Evolutionary conservation across 495 filamentous ascomycete species (phyloP), one percentile per base, ranked within the genome.

Genomic region (Penicillium cataractarum): DNA sequence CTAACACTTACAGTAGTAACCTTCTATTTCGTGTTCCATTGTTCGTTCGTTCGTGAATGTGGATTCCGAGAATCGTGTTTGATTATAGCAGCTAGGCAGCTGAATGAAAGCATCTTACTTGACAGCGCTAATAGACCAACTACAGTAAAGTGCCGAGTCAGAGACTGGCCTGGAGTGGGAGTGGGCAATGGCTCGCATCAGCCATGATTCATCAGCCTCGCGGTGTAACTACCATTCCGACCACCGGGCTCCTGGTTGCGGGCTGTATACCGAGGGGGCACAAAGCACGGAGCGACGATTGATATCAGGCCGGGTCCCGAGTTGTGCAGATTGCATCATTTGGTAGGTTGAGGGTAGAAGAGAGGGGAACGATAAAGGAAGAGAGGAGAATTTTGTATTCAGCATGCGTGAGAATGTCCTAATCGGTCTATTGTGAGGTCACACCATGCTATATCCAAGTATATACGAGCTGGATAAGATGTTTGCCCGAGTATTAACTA

Each of bases 201-300:
- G 21, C n/a, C 42, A 46, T 22, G 8, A 21, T 8, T 17, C 42
- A 24, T 58, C 44, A 58, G 44, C 29, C 56, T 33, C 61, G 31
- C 55, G 62, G 62, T 64, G 58, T 59, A 62, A 68, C 65, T 62
- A 21, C 52, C 48, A 24, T 35, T 48, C 63, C 63, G 24, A 22
- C 57, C 51, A 60, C 64, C 65, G 62, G 65, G 58, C 61, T 68
- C 51, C 58, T 64, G 39, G 65, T 64, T 46, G 50, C 48, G 31
- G 56, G 35, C 57, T 56, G 51, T 60, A 59, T 56, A 60, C 58
- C 54, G 58, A 58, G 55, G 58, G n/a, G 26, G 50, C 48, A 65
- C 63, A 58, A 26, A 19, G 39, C 51, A 39, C 40, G 29, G 17
- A 48, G 53, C 33, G n/a, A n/a, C 31, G 6, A 21, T 26, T 37